phyloP scores from a whole-genome alignment of 2,329 filamentous ascomycete genomes.

The Fusarium veterinarium region DNA sequence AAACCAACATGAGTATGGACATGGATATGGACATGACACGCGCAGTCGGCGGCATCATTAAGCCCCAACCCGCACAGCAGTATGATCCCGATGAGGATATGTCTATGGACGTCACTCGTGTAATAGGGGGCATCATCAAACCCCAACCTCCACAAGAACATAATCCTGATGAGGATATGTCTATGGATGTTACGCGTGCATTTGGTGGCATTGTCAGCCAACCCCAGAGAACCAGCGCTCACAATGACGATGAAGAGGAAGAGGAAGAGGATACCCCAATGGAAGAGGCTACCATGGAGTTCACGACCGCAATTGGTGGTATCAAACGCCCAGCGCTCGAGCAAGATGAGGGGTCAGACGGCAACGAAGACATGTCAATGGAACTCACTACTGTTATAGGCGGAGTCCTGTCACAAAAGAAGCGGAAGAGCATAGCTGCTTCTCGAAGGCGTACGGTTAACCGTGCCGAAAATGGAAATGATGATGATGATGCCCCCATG shows the following conservation, averaged over 20 bases:
- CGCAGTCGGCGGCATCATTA: constrained; percentile 66
- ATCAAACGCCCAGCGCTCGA: constrained; percentile 61
- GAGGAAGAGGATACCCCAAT: constrained; percentile 49
- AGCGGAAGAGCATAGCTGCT: constrained; percentile 39
- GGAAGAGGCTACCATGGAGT: constrained; percentile 75
- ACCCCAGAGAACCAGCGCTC: constrained; percentile 3
- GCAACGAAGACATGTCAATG: constrained; percentile 81
- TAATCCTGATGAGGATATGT: constrained; percentile 74
- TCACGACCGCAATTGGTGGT: constrained; percentile 81
- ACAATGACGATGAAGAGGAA: constrained; percentile 42
- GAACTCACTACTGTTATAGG: constrained; percentile 77
- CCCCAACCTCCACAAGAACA: constrained; percentile 56
- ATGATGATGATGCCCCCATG: constrained; percentile 49
- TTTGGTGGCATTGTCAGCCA: constrained; percentile 78
- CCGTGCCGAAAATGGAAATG: constrained; percentile 47
- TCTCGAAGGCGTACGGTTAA: constrained; percentile 40
- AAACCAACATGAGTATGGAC: constrained; percentile 54
- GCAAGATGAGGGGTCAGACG: constrained; percentile 52
- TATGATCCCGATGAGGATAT: constrained; percentile 71
- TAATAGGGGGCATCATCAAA: constrained; percentile 65
- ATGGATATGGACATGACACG: constrained; percentile 59
- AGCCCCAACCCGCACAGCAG: constrained; percentile 56
- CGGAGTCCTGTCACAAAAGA: constrained; percentile 57
- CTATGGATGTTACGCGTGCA: constrained; percentile 92
- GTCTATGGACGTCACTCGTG: constrained; percentile 94